Evolutionary conservation across 2,329 filamentous ascomycete genomes (phyloP), one percentile per base, ranked within the genome.

Genomic region (Davidsoniella neocaledoniae): DNA sequence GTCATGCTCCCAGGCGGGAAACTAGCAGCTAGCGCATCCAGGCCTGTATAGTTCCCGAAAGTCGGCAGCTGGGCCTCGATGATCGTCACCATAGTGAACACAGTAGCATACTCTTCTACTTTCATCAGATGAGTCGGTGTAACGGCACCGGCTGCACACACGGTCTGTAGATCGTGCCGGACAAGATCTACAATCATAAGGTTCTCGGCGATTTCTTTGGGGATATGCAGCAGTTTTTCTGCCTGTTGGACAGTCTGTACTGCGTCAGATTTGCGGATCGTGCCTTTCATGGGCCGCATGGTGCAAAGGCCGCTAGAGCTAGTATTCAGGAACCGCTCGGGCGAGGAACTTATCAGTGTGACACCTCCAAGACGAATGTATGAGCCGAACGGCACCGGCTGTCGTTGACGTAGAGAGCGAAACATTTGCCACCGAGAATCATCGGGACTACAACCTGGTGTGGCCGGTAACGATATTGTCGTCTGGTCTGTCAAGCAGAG

Each of bases 101-200:
- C 86, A 19, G 80, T 88, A 43, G 84, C 81, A 61, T 94, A 93
- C 60, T 94, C 87, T 63, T 95, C 88, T 1, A 96, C 83, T 52
- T 79, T 75, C 67, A 95, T 83, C 21, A 95, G 68, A 50, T 86
- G 81, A 12, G 80, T 77, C 1, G 94, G 86, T 5, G 67, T 62
- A 1, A 95, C 86, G 52, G 76, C 74, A 0, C 79, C 80, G 1
- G 82, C 74, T 4, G 84, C 85, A 54, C 82, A 86, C 7, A 94
- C 79, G n/a, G 81, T 78, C 63, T 93, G 83, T 10, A 96, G 69
- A 62, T 96, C 90, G 60, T 96, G 90, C 0, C 90, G 77, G n/a
- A 95, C 91, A 1, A 96, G 71, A 62, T 96, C 90, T 2, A 94
- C 88, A 58, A 96, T 95, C 91, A 96, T 96, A 21, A 96, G 73